Base-by-base conservation (phyloP, 805 yeast species). In the Candida coquimbonensis region DNA sequence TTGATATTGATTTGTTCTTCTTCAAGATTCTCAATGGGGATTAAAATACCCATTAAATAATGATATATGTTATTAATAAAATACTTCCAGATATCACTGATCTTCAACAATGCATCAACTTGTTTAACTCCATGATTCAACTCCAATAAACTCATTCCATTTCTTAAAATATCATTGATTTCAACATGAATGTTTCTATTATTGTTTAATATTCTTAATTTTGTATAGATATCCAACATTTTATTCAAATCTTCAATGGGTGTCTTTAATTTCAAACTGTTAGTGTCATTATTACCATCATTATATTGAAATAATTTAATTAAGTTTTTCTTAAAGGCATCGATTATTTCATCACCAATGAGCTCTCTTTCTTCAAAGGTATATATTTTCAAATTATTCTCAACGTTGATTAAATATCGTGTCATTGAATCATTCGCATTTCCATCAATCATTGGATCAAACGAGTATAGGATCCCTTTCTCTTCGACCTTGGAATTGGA, bases 231-330 rank as follows among this genome's bases (percentile, higher is more conserved):
- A 21, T 62, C 51, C 6, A 78, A 73, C 44, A 78, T 60, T 39
- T 68, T 70, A 53, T 78, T 79, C 21, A 75, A 61, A 53, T 80
- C 83, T 50, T 80, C 86, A 3, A 80, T 70, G 0, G 83, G 80
- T 0, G 73, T 71, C 17, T 73, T 65, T 35, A 78, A 52, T 35
- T 47, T 54, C 12, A 55, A 35, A 13, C 45, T 42, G 1, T 43
- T 21, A 1, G 24, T 21, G 24, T 21, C 35, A 11, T 34, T 27
- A 13, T 42, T 24, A 29, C 72, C 77, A n/a, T 77, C 73, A 42
- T 59, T 57, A 53, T 11, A 29, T 4, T 29, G 31, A 11, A 79
- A 80, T 9, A 80, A 50, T 1, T 81, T 75, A 24, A 67, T 56
- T 0, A 74, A 64, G 7, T 70, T 55, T 3, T 68, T 57, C 9